Percentiles rank a stretch among this genome's conserved stretches.
Evolutionary conservation across 495 filamentous ascomycete genomes (phyloP).

Genomic region (Apodospora peruviana): DNA sequence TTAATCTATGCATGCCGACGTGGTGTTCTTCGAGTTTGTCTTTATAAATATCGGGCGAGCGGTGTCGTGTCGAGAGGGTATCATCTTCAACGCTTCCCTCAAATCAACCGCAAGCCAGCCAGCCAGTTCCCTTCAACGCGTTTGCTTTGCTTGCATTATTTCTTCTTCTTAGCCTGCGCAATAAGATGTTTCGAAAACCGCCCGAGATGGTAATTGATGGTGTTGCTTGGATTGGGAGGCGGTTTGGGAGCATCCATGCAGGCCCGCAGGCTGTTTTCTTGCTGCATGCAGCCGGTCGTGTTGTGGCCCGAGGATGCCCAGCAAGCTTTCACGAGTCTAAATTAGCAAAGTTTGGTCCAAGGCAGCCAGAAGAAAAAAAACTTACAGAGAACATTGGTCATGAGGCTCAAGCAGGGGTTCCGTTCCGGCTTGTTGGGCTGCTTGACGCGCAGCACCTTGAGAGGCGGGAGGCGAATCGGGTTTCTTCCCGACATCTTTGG

Average conservation of each 20-base stretch:
- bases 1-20: no score
- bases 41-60: no score
- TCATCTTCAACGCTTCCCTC: no score
- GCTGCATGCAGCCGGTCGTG: constrained; percentile 64
- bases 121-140: no score
- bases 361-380: no score
- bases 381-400: constrained; percentile 89
- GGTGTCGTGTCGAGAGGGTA: no score
- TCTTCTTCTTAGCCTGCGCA: constrained; percentile 43
- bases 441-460: constrained; percentile 76
- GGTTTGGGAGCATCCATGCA: constrained; percentile 89
- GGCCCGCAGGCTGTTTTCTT: constrained; percentile 76
- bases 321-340: constrained; percentile 74
- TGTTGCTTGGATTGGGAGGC: constrained; percentile 64
- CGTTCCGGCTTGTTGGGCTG: constrained; percentile 67
- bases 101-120: no score
- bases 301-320: constrained; percentile 86
- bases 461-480: constrained; percentile 79
- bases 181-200: constrained; percentile 80
- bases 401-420: constrained; percentile 77
- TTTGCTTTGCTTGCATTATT: no score
- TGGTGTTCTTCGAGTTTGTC: no score
- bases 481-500: constrained; percentile 23
- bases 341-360: no score
- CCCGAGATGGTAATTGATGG: constrained; percentile 90